Conservation (phyloP, 163 green algal species). For the Scenedesmus sp. region DNA sequence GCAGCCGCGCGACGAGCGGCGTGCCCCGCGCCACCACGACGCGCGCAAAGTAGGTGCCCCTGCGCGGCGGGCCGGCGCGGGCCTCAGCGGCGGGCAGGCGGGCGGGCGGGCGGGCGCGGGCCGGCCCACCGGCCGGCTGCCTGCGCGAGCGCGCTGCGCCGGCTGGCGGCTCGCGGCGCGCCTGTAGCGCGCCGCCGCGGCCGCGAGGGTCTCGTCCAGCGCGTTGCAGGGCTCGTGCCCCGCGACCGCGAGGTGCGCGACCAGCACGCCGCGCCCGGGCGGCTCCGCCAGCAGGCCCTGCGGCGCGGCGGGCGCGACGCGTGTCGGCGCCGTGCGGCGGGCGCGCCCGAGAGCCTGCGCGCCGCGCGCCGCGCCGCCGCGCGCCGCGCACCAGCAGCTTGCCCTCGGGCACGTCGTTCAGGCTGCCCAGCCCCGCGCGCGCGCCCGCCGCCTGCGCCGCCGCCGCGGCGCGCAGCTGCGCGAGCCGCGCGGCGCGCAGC, state of each 20-base stretch:
- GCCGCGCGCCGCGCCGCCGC: too few species aligned
- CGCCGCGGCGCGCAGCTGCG: slow-evolving; percentile 16
- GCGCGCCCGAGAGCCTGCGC: too few species aligned
- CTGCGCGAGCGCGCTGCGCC: not conserved
- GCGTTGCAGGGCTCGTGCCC: slow-evolving; percentile 20
- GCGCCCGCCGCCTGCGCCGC: slow-evolving; percentile 1
- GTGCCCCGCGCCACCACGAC: not conserved
- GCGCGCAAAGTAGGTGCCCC: slow-evolving; percentile 31
- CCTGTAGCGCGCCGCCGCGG: slow-evolving; percentile 21
- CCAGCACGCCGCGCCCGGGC: slow-evolving; percentile 7
- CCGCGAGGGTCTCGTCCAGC: slow-evolving; percentile 25
- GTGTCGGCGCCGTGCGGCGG: too few species aligned
- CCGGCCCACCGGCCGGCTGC: too few species aligned
- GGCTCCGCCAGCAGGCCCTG: slow-evolving; percentile 26
- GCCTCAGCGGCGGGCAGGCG: not conserved
- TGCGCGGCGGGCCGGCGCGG: slow-evolving; percentile 4
- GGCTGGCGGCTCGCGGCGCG: not conserved
- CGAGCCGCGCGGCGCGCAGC: slow-evolving; percentile 28
- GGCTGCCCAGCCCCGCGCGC: not conserved
- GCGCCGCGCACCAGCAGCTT: slow-evolving; percentile 23
- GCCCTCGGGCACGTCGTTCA: slow-evolving; percentile 18
- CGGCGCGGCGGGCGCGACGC: not conserved
- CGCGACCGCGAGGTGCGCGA: slow-evolving; percentile 20
- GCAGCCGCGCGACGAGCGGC: slow-evolving; percentile 6
- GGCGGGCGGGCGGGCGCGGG: too few species aligned